Percentiles rank a stretch among this genome's conserved stretches.
Conservation (phyloP, 2,329 filamentous ascomycete species). For the Ophiostoma angusticollis region DNA sequence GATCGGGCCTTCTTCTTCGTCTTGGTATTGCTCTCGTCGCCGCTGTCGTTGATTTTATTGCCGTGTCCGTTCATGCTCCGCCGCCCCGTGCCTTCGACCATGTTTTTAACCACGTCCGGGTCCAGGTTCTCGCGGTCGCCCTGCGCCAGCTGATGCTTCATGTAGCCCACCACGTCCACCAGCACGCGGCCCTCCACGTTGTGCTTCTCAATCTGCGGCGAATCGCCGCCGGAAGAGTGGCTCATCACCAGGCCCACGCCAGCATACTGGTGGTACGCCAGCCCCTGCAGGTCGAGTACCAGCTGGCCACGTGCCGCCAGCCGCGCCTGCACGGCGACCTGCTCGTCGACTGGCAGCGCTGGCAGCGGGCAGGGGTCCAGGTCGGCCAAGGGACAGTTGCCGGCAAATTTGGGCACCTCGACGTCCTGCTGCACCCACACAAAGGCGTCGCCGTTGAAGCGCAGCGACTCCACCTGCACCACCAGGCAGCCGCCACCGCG, state of each 20-base stretch:
- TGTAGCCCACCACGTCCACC: conserved; percentile 29
- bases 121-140: conserved; percentile 25
- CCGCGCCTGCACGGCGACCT: conserved; percentile 18
- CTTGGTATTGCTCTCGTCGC: background rate
- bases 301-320: conserved; percentile 25
- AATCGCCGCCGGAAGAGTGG: too few species aligned
- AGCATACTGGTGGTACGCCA: conserved; percentile 28
- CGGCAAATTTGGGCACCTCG: conserved; percentile 22
- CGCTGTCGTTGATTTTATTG: background rate
- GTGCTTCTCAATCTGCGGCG: conserved; percentile 19
- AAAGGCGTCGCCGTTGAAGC: conserved; percentile 28
- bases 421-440: conserved; percentile 26
- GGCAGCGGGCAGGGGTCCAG: conserved; percentile 26
- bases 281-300: conserved; percentile 28
- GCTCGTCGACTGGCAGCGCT: conserved; percentile 20
- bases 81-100: conserved; percentile 7
- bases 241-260: conserved; percentile 25
- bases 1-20: background rate
- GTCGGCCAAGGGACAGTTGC: conserved; percentile 29
- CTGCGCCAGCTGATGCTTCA: conserved; percentile 26
- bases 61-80: background rate
- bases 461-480: conserved; percentile 23
- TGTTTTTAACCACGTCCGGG: conserved; percentile 17
- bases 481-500: conserved; percentile 15
- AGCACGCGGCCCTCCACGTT: conserved; percentile 29